phyloP scores from a whole-genome alignment of 78 protist genomes.

The Dictyostelium brefeldianum region DNA sequence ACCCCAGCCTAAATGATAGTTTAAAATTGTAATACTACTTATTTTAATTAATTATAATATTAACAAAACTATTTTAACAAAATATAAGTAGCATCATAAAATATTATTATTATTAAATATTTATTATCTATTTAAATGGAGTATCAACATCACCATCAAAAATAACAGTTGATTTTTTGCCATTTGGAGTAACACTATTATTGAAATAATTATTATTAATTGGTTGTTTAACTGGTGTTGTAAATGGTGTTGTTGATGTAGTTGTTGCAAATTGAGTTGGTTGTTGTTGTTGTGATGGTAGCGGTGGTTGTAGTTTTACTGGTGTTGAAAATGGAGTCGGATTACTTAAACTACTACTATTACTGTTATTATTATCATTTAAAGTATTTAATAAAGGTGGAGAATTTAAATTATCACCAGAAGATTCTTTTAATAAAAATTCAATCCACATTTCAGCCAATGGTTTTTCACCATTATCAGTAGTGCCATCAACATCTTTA shows the following conservation, averaged over 20 bases:
- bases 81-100: too few relatives aligned
- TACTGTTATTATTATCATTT: background rate
- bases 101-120: too few relatives aligned
- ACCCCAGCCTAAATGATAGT: too few relatives aligned
- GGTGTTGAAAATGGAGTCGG: constrained; percentile 72
- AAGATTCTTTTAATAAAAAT: constrained; percentile 64
- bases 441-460: constrained; percentile 80
- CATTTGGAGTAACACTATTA: constrained; percentile 45
- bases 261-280: background rate
- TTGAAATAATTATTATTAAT: constrained; percentile 30
- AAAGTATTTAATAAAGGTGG: too few relatives aligned
- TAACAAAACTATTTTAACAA: too few relatives aligned
- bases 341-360: background rate
- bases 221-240: constrained; percentile 35
- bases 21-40: too few relatives aligned
- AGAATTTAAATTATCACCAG: background rate
- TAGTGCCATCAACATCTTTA: background rate
- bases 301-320: constrained; percentile 6
- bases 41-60: too few relatives aligned
- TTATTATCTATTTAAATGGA: constrained; percentile 39
- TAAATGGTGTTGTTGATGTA: constrained; percentile 38
- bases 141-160: constrained; percentile 55
- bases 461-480: constrained; percentile 49
- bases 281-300: constrained; percentile 3
- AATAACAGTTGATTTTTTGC: constrained; percentile 38